These are phyloP conservation scores for Cynara cardunculus DNA, from an alignment of 129 eudicot genomes.

Conservation along the genomic window DNA sequence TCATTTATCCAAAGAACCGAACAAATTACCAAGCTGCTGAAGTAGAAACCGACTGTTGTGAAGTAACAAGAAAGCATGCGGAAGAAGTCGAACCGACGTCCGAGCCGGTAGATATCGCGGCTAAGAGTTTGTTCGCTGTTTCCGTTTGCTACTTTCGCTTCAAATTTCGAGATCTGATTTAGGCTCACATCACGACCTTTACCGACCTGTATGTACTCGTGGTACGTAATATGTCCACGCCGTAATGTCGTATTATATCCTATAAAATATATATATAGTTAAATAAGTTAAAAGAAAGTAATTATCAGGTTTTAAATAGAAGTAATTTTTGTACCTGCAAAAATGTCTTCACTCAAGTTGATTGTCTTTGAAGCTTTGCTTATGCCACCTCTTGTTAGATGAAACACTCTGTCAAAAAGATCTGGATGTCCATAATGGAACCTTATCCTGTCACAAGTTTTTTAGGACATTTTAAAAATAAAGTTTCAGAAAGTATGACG, in stretches of 20 bases:
- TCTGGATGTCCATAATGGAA: constrained; percentile 99
- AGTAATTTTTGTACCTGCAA: constrained; percentile 52
- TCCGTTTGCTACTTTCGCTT: constrained; percentile 96
- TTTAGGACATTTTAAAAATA: not conserved
- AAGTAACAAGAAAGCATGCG: constrained; percentile 96
- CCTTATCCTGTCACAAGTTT: constrained; percentile 58
- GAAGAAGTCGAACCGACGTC: constrained; percentile 91
- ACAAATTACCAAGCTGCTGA: constrained; percentile 77
- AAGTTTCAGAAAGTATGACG: not conserved
- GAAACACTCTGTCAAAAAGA: constrained; percentile 90
- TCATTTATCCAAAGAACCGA: not conserved
- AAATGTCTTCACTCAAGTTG: constrained; percentile 92
- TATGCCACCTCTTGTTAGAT: constrained; percentile 97
- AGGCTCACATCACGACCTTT: constrained; percentile 99
- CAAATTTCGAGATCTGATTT: constrained; percentile 88
- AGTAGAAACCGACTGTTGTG: constrained; percentile 90
- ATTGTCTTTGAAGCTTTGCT: constrained; percentile 97
- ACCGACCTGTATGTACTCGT: constrained; percentile 96
- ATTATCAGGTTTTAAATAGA: not conserved
- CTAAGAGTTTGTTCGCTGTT: constrained; percentile 93
- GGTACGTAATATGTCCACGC: constrained; percentile 78
- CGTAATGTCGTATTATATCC: constrained; percentile 84
- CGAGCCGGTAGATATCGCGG: constrained; percentile 94
- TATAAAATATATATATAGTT: constrained; percentile 15
- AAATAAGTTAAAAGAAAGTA: not conserved